Percentiles rank a stretch among this genome's conserved stretches.
These are phyloP conservation scores for Geosiphon pyriformis DNA, from an alignment of 192 early-diverging fungal genomes.

Conservation along the genomic window DNA sequence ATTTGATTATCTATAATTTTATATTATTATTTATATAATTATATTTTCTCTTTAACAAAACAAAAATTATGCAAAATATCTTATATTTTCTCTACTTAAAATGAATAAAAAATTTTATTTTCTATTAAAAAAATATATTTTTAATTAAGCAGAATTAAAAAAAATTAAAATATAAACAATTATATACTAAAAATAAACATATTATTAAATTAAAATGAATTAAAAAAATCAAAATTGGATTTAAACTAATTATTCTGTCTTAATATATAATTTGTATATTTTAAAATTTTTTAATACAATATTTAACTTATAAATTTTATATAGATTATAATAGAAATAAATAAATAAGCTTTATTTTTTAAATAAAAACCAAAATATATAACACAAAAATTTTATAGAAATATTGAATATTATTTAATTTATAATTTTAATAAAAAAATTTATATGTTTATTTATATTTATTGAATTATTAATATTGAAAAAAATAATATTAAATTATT, in stretches of 20 bases:
- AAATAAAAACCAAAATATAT: neutral
- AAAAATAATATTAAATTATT: neutral
- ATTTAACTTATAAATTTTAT: neutral
- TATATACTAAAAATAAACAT: neutral
- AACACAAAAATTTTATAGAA: too few relatives aligned
- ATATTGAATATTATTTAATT: neutral
- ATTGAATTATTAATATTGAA: neutral
- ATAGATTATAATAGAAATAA: neutral
- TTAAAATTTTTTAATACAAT: neutral
- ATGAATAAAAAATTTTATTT: neutral
- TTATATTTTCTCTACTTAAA: neutral
- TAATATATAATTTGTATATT: too few relatives aligned
- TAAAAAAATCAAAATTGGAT: neutral
- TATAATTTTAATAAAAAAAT: neutral
- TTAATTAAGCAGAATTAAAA: neutral
- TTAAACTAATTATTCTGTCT: too few relatives aligned
- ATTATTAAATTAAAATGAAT: neutral
- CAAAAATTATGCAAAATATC: neutral
- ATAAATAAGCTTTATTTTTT: neutral
- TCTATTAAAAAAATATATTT: neutral
- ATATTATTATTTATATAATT: neutral
- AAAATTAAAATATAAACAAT: neutral
- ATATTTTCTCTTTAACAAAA: neutral
- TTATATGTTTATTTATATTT: neutral
- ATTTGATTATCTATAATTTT: conserved; percentile 1